Percentiles rank a stretch among this genome's conserved stretches.
These are phyloP conservation scores for Kwoniella europaea DNA, from an alignment of 768 basidiomycete species.

Conservation along the genomic window DNA sequence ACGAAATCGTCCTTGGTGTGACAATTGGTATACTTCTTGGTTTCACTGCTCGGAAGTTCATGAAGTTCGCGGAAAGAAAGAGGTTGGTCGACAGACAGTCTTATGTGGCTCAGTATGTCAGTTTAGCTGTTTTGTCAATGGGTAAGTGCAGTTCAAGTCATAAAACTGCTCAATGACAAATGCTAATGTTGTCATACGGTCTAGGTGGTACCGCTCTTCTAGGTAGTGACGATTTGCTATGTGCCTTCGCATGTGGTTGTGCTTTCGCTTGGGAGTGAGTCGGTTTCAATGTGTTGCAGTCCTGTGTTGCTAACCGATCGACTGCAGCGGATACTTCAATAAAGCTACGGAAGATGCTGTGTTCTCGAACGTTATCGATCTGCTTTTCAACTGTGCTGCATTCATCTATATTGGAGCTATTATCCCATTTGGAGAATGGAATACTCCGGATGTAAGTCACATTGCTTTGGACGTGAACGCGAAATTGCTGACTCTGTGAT, in stretches of 20 bases:
- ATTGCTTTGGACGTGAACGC: neutral
- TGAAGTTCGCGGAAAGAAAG: conserved; percentile 87
- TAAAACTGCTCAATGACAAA: neutral
- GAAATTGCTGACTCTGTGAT: neutral
- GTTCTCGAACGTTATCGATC: conserved; percentile 91
- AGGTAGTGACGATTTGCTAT: conserved; percentile 90
- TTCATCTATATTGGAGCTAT: conserved; percentile 97
- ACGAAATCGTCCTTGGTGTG: conserved; percentile 76
- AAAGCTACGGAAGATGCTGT: conserved; percentile 88
- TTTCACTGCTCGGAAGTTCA: conserved; percentile 78
- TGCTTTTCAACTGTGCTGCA: conserved; percentile 89
- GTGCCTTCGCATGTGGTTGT: conserved; percentile 91
- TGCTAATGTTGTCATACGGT: conserved; percentile 44
- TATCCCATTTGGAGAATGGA: conserved; percentile 88
- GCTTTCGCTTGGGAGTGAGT: conserved; percentile 98
- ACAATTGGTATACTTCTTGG: conserved; percentile 77
- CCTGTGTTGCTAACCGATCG: neutral
- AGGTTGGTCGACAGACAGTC: conserved; percentile 91
- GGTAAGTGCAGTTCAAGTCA: conserved; percentile 37
- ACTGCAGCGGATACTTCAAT: conserved; percentile 60
- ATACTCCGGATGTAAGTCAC: conserved; percentile 62
- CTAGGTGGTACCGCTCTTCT: conserved; percentile 78
- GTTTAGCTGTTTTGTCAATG: conserved; percentile 56
- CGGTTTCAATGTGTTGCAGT: neutral
- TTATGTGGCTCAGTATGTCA: conserved; percentile 77